These are phyloP conservation scores for Boechera divaricarpa DNA, from an alignment of 345 rosid species.

Conservation along the genomic window DNA sequence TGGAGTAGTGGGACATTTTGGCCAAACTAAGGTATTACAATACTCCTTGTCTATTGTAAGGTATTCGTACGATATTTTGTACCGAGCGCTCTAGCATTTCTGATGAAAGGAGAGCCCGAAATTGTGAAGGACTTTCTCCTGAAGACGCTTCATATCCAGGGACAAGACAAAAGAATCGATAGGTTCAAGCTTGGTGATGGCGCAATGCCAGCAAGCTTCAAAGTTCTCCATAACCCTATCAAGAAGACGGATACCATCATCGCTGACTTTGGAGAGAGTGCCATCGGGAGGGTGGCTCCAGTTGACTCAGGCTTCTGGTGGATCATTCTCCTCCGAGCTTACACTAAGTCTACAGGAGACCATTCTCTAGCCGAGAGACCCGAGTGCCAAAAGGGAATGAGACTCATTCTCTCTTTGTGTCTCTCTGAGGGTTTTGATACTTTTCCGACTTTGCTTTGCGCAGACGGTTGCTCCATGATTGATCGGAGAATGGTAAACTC, in stretches of 20 bases:
- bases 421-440: conserved; percentile 87
- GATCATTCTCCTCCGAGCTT: conserved; percentile 87
- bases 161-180: conserved; percentile 72
- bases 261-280: conserved; percentile 87
- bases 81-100: conserved; percentile 80
- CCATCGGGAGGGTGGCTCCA: conserved; percentile 89
- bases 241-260: conserved; percentile 63
- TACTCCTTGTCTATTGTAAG: conserved; percentile 41
- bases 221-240: conserved; percentile 74
- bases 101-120: conserved; percentile 82
- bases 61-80: conserved; percentile 85
- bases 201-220: conserved; percentile 87
- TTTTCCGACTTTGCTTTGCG: conserved; percentile 86
- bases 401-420: conserved; percentile 73
- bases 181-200: conserved; percentile 83
- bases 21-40: not conserved
- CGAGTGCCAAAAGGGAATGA: conserved; percentile 84
- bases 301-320: conserved; percentile 94
- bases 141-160: conserved; percentile 73
- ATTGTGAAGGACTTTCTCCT: conserved; percentile 75
- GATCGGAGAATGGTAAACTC: conserved; percentile 82
- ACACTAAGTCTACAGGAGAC: conserved; percentile 80
- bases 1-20: too few species aligned
- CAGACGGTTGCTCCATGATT: conserved; percentile 88
- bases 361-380: conserved; percentile 63